Evolutionary conservation across 306 rosid genomes (phyloP), one percentile per base, ranked within the genome.

Genomic region (Luffa aegyptiaca): DNA sequence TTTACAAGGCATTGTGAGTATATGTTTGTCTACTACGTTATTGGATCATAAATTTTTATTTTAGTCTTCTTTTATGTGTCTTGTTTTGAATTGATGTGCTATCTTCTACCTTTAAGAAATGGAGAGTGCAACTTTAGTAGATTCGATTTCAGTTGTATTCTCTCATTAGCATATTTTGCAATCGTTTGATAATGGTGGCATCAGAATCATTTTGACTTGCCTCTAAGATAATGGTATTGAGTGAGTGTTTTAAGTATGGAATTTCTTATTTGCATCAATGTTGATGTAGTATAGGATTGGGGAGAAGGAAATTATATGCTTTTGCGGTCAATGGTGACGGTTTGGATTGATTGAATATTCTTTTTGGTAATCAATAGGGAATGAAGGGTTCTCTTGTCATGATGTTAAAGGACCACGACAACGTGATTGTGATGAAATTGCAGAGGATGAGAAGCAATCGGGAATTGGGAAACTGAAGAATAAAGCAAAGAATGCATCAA

Each of bases 1-100:
- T 90, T 94, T 86, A 91, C 98, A 44, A 89, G 86, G 82, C 96
- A 97, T 64, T 94, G 98, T 94, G 79, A 89, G 96, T 90, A 70
- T 45, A 13, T 8, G 2, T 33, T 18, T 57, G 52, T 78, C 78
- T 10, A 55, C 44, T 16, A 41, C 68, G 26, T 11, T 8, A 44
- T 73, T 7, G 1, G 10, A 20, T 17, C 72, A 9, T 71, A 1
- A 16, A 16, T 46, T n/a, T n/a, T 46, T 36, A 3, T 36, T 63
- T 55, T 11, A n/a, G 9, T 8, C 18, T 2, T 42, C 0, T 55
- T 61, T 31, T 8, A 26, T 17, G 58, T 10, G 68, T 10, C 17
- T 61, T 61, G 68, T 31, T 26, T 61, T 59, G 5, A 31, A 59
- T 7, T 26, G 64, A 21, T 10, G 5, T 10, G 39, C 31, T 26